Conservation (phyloP, 805 yeast species). For the Candida sanyiensis region DNA sequence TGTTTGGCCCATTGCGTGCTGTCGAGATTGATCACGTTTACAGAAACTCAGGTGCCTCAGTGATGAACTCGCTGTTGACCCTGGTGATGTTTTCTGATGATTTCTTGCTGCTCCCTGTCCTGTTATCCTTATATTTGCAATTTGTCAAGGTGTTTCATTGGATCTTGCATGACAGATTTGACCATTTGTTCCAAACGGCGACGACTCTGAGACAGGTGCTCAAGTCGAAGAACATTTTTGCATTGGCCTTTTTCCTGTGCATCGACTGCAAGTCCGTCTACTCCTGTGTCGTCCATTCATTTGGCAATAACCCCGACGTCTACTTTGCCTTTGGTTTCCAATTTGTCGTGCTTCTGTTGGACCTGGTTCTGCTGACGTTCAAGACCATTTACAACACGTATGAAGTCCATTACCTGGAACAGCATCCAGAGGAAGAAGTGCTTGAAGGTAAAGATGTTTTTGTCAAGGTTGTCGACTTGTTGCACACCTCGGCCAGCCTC, state of each 20-base stretch:
- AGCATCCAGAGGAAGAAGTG: conserved; percentile 48
- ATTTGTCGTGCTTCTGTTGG: conserved; percentile 57
- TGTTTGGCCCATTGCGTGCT: conserved; percentile 72
- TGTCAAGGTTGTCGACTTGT: conserved; percentile 51
- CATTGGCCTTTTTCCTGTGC: conserved; percentile 38
- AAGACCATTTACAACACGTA: conserved; percentile 46
- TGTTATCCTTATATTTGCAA: conserved; percentile 36
- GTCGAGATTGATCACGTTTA: conserved; percentile 71
- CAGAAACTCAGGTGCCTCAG: conserved; percentile 59
- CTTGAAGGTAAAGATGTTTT: conserved; percentile 70
- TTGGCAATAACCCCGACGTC: conserved; percentile 41
- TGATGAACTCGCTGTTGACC: conserved; percentile 57
- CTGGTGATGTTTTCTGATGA: conserved; percentile 48
- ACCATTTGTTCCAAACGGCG: conserved; percentile 40
- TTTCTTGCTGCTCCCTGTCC: conserved; percentile 38
- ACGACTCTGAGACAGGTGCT: conserved; percentile 29
- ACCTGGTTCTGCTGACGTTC: conserved; percentile 39
- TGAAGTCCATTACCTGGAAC: conserved; percentile 47
- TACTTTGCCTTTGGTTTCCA: conserved; percentile 72
- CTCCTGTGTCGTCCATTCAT: conserved; percentile 43
- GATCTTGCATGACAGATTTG: conserved; percentile 49
- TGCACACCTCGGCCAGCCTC: conserved; percentile 43
- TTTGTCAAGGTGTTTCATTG: conserved; percentile 71
- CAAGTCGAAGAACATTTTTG: conserved; percentile 37
- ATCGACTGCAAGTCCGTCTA: conserved; percentile 50